Evolutionary conservation across 352 stramenopile genomes (phyloP).

Genomic region (Pythium dissimile): DNA sequence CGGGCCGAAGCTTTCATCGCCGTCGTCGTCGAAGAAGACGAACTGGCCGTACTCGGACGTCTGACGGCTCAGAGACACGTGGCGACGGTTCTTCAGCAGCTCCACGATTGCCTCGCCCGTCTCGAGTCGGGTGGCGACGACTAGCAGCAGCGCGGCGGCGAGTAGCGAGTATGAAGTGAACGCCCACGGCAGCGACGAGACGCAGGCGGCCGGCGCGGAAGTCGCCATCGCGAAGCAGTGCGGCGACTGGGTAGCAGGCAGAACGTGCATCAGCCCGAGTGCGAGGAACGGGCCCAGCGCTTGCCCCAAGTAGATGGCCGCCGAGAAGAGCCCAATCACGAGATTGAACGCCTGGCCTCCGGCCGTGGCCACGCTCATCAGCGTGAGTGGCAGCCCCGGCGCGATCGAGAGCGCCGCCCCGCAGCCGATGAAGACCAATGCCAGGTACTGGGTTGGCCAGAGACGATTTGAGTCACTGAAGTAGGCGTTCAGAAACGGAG

Average conservation of each 20-base stretch:
- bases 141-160: conserved; percentile 27
- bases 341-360: conserved; percentile 47
- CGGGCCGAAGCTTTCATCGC: conserved; percentile 22
- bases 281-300: conserved; percentile 56
- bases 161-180: conserved; percentile 52
- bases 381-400: conserved; percentile 49
- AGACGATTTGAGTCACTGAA: conserved; percentile 36
- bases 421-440: conserved; percentile 53
- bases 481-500: conserved; percentile 43
- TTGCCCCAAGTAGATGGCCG: conserved; percentile 66
- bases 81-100: conserved; percentile 35
- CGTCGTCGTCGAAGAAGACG: conserved; percentile 70
- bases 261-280: conserved; percentile 41
- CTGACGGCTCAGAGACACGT: conserved; percentile 48
- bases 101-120: conserved; percentile 29
- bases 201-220: conserved; percentile 26
- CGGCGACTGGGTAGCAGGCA: conserved; percentile 35
- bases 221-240: conserved; percentile 32
- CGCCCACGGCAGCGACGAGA: conserved; percentile 59
- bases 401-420: conserved; percentile 56
- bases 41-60: conserved; percentile 74
- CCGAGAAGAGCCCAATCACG: conserved; percentile 64
- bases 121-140: conserved; percentile 33
- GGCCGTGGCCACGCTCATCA: conserved; percentile 44
- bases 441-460: conserved; percentile 49